Conservation (phyloP, 805 yeast genomes). For the Metschnikowia noctiluminum region DNA sequence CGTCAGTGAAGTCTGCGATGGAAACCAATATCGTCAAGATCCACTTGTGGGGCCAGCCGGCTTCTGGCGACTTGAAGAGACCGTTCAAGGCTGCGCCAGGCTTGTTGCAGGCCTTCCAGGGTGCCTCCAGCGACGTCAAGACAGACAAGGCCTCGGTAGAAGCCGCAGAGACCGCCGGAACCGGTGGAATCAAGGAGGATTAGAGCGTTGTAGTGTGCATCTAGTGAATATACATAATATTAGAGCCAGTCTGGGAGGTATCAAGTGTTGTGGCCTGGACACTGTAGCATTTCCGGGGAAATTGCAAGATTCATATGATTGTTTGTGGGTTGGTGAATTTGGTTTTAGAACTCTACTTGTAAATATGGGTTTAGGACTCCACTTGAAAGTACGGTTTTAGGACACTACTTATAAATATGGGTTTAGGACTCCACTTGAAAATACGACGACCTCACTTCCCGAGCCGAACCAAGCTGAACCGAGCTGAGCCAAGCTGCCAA, state of each 20-base stretch:
- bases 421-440: too few species aligned
- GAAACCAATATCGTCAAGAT: conserved; percentile 90
- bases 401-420: too few species aligned
- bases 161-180: conserved; percentile 79
- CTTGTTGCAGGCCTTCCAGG: conserved; percentile 58
- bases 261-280: too few species aligned
- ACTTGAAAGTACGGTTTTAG: too few species aligned
- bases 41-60: conserved; percentile 79
- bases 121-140: conserved; percentile 52
- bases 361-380: too few species aligned
- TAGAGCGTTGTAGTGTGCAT: conserved; percentile 28
- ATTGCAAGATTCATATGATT: too few species aligned
- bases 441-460: too few species aligned
- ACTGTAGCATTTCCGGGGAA: not conserved
- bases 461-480: too few species aligned
- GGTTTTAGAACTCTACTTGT: too few species aligned
- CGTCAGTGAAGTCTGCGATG: conserved; percentile 84
- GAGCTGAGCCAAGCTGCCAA: too few species aligned
- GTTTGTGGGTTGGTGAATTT: too few species aligned
- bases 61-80: conserved; percentile 89
- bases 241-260: not conserved
- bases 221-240: not conserved
- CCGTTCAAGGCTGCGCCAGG: conserved; percentile 84
- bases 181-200: conserved; percentile 87
- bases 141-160: conserved; percentile 87